These are phyloP conservation scores for Penicillium desertorum DNA, from an alignment of 495 filamentous ascomycete species.

Conservation along the genomic window DNA sequence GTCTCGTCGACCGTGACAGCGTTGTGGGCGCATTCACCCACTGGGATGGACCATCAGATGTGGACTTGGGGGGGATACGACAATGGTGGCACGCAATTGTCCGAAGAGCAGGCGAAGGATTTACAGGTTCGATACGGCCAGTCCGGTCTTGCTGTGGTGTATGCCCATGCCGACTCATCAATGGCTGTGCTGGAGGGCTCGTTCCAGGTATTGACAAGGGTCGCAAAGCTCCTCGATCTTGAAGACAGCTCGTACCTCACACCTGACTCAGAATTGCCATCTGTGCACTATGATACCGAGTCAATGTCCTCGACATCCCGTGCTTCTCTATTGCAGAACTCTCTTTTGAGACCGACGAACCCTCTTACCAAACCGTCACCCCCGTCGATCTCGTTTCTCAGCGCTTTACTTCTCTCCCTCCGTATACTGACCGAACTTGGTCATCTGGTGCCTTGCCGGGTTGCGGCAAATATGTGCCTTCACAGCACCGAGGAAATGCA, in stretches of 20 bases:
- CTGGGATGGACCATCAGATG: constrained; percentile 80
- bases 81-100: constrained; percentile 43
- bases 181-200: constrained; percentile 59
- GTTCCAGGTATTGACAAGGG: constrained; percentile 59
- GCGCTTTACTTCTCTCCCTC: constrained; percentile 67
- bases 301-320: constrained; percentile 46
- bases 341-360: constrained; percentile 62
- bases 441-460: constrained; percentile 57
- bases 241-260: constrained; percentile 49
- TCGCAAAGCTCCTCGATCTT: constrained; percentile 59
- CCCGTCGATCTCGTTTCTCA: constrained; percentile 61
- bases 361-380: constrained; percentile 62
- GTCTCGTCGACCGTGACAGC: constrained; percentile 45
- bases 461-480: constrained; percentile 44
- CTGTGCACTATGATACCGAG: constrained; percentile 36
- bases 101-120: constrained; percentile 51
- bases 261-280: constrained; percentile 25
- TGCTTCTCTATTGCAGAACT: constrained; percentile 51
- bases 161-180: constrained; percentile 62
- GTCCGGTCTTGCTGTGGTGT: constrained; percentile 69
- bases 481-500: constrained; percentile 61
- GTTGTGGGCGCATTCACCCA: constrained; percentile 63
- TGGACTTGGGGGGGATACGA: constrained; percentile 76
- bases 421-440: constrained; percentile 62
- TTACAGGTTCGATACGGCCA: constrained; percentile 67